Evolutionary conservation across 176 grass and related monocot genomes (phyloP).

Genomic region (Oryza officinalis): DNA sequence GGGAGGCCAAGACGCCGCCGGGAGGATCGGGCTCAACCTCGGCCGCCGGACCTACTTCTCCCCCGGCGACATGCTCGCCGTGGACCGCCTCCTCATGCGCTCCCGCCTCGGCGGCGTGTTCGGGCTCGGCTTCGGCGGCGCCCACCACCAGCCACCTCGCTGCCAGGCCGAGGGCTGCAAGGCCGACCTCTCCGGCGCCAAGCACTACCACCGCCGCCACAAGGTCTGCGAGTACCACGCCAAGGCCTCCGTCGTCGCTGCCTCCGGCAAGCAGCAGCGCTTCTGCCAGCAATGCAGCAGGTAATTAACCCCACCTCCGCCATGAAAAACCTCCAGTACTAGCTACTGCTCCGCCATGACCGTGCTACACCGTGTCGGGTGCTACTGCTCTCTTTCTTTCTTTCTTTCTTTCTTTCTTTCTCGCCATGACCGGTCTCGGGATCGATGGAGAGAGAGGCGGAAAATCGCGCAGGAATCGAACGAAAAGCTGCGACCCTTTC

Average conservation of each 20-base stretch:
- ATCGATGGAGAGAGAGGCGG: conserved; percentile 11
- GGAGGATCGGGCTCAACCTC: conserved; percentile 76
- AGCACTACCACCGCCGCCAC: conserved; percentile 97
- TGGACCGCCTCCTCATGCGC: conserved; percentile 57
- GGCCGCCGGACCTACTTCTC: conserved; percentile 92
- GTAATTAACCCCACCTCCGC: conserved; percentile 7
- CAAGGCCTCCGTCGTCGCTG: conserved; percentile 78
- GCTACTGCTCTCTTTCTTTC: too few relatives aligned
- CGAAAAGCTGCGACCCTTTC: conserved; percentile 24
- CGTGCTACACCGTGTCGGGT: not conserved
- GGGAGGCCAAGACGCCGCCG: not conserved
- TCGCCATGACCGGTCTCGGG: not conserved
- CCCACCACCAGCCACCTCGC: conserved; percentile 60
- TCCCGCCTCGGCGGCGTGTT: conserved; percentile 49
- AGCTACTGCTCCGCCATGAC: not conserved
- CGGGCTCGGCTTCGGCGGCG: conserved; percentile 57
- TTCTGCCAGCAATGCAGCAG: conserved; percentile 99
- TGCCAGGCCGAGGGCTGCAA: conserved; percentile 94
- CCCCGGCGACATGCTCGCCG: conserved; percentile 55
- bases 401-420: not conserved
- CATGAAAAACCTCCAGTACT: too few relatives aligned
- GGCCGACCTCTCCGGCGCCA: conserved; percentile 79
- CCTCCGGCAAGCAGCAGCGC: conserved; percentile 73
- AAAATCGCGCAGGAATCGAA: not conserved
- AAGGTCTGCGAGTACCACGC: conserved; percentile 99